Evolutionary conservation across 495 filamentous ascomycete genomes (phyloP).

Genomic region (Penicillium canariense): DNA sequence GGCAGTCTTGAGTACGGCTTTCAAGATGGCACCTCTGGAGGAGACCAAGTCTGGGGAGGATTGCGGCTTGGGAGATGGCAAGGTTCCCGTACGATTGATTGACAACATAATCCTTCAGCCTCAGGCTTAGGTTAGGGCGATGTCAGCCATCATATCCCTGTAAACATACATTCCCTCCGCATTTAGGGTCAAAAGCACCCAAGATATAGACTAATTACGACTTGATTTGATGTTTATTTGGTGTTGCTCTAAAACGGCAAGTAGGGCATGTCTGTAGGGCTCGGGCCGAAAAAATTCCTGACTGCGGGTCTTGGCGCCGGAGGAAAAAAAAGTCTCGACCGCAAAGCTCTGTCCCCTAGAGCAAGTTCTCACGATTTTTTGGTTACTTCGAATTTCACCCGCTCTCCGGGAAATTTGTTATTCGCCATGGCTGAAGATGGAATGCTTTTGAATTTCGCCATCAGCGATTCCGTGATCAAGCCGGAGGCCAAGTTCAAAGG

Average conservation of each 20-base stretch:
- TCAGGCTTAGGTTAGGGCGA: constrained; percentile 1
- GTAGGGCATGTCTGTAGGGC: constrained; percentile 36
- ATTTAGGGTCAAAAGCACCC: constrained; percentile 6
- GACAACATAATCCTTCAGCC: constrained; percentile 84
- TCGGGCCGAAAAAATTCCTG: constrained; percentile 40
- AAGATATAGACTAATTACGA: constrained; percentile 4
- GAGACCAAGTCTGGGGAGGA: constrained; percentile 65
- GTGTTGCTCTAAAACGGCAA: constrained; percentile 29
- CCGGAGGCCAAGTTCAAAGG: constrained; percentile 73
- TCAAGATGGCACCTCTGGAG: constrained; percentile 86
- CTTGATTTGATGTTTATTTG: background rate
- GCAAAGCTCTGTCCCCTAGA: constrained; percentile 12
- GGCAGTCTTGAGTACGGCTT: constrained; percentile 80
- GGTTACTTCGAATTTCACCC: background rate
- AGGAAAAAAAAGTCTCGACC: constrained; percentile 32
- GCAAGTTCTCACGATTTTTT: background rate
- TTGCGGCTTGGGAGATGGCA: constrained; percentile 63
- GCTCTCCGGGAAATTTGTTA: constrained; percentile 2
- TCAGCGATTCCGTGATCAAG: constrained; percentile 60
- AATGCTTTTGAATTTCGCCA: constrained; percentile 87
- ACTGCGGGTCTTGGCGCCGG: constrained; percentile 19
- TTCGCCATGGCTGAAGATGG: constrained; percentile 85
- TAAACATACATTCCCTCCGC: background rate
- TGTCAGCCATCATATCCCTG: background rate
- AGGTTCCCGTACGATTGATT: constrained; percentile 79